These are phyloP conservation scores for Symbiodinium pilosum DNA, from an alignment of 73 alveolate species.

Conservation along the genomic window DNA sequence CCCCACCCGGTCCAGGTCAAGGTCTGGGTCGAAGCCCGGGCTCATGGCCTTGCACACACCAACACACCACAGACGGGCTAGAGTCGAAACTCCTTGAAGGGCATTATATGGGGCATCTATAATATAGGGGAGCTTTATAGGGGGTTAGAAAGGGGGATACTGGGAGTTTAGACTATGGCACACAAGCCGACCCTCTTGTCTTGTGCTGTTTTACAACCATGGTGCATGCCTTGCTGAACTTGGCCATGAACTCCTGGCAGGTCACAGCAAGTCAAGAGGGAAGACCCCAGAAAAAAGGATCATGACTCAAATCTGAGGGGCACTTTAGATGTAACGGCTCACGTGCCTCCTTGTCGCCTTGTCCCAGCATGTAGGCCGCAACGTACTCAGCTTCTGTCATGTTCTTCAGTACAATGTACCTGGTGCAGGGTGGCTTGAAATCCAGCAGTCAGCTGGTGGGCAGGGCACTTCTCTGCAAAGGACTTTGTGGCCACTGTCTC, in stretches of 20 bases:
- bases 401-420: slow-evolving; percentile 84
- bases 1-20: slow-evolving; percentile 59
- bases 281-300: neutral
- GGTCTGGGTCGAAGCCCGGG: slow-evolving; percentile 90
- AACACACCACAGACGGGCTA: neutral
- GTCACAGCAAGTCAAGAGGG: neutral
- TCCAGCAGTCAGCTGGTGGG: too few relatives aligned
- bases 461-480: slow-evolving; percentile 63
- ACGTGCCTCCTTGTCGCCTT: slow-evolving; percentile 64
- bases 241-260: slow-evolving; percentile 78
- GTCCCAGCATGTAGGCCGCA: slow-evolving; percentile 48
- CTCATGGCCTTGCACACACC: slow-evolving; percentile 73
- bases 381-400: slow-evolving; percentile 91
- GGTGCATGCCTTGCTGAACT: slow-evolving; percentile 70
- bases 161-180: too few relatives aligned
- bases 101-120: too few relatives aligned
- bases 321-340: too few relatives aligned
- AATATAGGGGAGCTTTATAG: too few relatives aligned
- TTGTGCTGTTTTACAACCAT: too few relatives aligned
- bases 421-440: neutral
- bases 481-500: slow-evolving; percentile 94
- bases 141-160: too few relatives aligned
- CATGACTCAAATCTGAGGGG: too few relatives aligned
- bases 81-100: too few relatives aligned
- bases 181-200: too few relatives aligned